Percentiles rank a stretch among this genome's conserved stretches.
phyloP scores from a whole-genome alignment of 2,329 filamentous ascomycete species.

The Xylariaceae sp. region DNA sequence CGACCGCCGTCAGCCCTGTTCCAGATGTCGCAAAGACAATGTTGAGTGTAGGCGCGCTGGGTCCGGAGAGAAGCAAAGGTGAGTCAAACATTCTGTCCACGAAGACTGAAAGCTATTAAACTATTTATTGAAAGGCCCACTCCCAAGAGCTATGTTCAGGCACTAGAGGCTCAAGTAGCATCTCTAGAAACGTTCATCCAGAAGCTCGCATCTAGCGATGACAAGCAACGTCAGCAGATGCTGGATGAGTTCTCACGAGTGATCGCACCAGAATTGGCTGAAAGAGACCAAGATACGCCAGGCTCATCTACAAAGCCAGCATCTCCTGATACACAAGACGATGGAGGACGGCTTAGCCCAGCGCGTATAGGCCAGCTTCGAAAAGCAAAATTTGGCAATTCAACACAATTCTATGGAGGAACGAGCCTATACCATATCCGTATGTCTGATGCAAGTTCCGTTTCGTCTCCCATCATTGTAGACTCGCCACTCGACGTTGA shows the following conservation, averaged over 20 bases:
- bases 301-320: conserved; percentile 21
- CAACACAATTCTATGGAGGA: conserved; percentile 55
- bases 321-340: conserved; percentile 15
- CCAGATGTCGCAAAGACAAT: conserved; percentile 19
- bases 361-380: conserved; percentile 47
- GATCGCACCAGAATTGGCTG: conserved; percentile 28
- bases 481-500: conserved; percentile 23
- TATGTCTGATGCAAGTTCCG: conserved; percentile 35
- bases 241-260: conserved; percentile 44
- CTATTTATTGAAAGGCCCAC: conserved; percentile 49
- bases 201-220: conserved; percentile 49
- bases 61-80: conserved; percentile 31
- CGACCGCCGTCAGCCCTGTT: conserved; percentile 28
- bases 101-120: too few species aligned
- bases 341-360: conserved; percentile 37
- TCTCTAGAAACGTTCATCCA: conserved; percentile 53
- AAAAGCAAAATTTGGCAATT: conserved; percentile 45
- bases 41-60: conserved; percentile 26
- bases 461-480: conserved; percentile 4
- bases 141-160: conserved; percentile 53
- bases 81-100: conserved; percentile 3
- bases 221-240: conserved; percentile 48
- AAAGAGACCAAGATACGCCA: conserved; percentile 20
- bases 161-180: conserved; percentile 53
- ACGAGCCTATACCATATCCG: conserved; percentile 53